These are phyloP conservation scores for Rubroshorea leprosula DNA, from an alignment of 345 rosid species.

Conservation along the genomic window DNA sequence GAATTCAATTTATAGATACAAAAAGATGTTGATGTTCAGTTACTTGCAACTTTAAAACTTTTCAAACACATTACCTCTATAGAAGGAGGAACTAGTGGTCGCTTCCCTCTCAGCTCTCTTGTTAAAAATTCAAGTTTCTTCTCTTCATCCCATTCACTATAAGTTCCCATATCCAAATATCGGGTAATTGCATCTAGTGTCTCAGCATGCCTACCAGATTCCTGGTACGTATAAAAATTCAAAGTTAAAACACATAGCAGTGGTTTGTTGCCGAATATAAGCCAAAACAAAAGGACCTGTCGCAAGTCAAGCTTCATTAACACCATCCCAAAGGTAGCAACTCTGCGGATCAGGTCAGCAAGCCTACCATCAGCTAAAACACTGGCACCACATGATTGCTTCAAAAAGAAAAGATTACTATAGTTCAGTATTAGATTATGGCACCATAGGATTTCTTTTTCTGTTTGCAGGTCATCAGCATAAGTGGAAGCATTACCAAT, in stretches of 20 bases:
- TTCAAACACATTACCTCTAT: slow-evolving; percentile 56
- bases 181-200: slow-evolving; percentile 74
- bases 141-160: slow-evolving; percentile 95
- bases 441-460: neutral
- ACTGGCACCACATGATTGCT: slow-evolving; percentile 90
- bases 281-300: slow-evolving; percentile 45
- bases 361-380: slow-evolving; percentile 88
- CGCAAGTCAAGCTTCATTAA: slow-evolving; percentile 96
- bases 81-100: slow-evolving; percentile 78
- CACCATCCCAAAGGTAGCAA: slow-evolving; percentile 84
- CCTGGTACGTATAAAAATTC: slow-evolving; percentile 41
- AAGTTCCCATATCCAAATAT: slow-evolving; percentile 90
- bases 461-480: neutral
- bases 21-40: neutral
- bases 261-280: slow-evolving; percentile 3
- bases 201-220: slow-evolving; percentile 85
- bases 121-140: slow-evolving; percentile 79
- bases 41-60: neutral
- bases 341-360: slow-evolving; percentile 89
- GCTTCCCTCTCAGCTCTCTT: slow-evolving; percentile 83
- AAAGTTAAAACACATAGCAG: slow-evolving; percentile 5
- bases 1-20: neutral
- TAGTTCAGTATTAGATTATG: neutral
- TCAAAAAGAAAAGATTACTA: slow-evolving; percentile 7
- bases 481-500: slow-evolving; percentile 40